Evolutionary conservation across 2,329 filamentous ascomycete genomes (phyloP), one percentile per base, ranked within the genome.

Genomic region (Fusarium newnesense): DNA sequence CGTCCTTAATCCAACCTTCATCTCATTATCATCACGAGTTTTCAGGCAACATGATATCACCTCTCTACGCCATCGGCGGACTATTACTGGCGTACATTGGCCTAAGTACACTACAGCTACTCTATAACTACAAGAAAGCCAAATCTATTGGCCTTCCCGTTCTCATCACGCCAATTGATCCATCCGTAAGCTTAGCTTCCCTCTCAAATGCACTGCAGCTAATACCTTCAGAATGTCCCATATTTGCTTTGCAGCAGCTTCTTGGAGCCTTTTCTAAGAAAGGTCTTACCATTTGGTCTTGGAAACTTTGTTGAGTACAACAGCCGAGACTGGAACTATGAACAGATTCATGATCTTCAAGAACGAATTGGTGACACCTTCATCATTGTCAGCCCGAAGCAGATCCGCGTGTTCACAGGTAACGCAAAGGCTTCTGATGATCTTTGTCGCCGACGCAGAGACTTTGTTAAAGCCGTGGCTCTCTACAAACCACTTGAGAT

Each of bases 301-400:
- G 57, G 69, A 2, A 70, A 75, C 7, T 75, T 75, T 63, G 72
- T 75, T 3, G 72, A 75, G n/a, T 75, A 75, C 62, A 75, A 75
- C 53, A 75, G 69, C 4, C 66, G 73, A n/a, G 69, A 75, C 34
- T 75, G 69, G 69, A 75, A 75, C 10, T 75, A 75, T 39, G 69
- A 70, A 21, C 71, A 75, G 42, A 75, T 75, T 24, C 50, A 65
- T 42, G 63, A 57, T 11, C 63, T 75, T 2, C 73, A 75, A 49
- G 69, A 75, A 10, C 65, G 69, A 8, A 75, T 75, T 53, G 73
- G 72, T 9, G 73, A 75, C 37, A 75, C 73, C 1, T 75, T 75
- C 26, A 75, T 75, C 37, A 75, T 75, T 4, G 73, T 49, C 24
- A 75, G 73, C 11, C 69, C 73, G 0, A 75, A 73, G 66, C 73